Evolutionary conservation across 257 asterid species (phyloP).

Genomic region (Lycium barbarum): DNA sequence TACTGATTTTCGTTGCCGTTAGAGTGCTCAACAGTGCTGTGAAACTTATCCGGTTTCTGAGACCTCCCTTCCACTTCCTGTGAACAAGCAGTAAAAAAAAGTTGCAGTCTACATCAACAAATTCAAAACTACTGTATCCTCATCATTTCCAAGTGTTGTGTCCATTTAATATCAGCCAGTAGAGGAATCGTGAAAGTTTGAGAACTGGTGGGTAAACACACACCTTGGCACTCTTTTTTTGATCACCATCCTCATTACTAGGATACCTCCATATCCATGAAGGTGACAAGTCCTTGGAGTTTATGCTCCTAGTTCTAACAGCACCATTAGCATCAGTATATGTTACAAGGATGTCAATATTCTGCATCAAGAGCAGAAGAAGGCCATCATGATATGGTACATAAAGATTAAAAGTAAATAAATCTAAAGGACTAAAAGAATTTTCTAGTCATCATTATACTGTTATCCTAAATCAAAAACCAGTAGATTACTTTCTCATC

Average conservation of each 20-base stretch:
- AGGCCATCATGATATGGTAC: constrained; percentile 21
- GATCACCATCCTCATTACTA: constrained; percentile 49
- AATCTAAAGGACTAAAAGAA: constrained; percentile 15
- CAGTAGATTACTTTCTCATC: constrained; percentile 64
- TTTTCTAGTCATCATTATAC: constrained; percentile 14
- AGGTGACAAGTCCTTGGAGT: constrained; percentile 76
- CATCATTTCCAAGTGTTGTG: not conserved
- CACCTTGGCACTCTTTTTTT: constrained; percentile 55
- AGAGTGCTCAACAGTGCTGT: constrained; percentile 41
- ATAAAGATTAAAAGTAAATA: not conserved
- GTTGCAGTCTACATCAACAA: constrained; percentile 19
- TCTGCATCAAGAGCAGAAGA: constrained; percentile 62
- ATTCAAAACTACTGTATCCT: constrained; percentile 9
- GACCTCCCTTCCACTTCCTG: constrained; percentile 54
- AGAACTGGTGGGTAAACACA: not conserved
- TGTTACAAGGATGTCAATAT: constrained; percentile 76
- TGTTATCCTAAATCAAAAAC: constrained; percentile 35
- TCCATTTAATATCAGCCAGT: constrained; percentile 30
- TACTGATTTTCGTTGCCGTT: constrained; percentile 38
- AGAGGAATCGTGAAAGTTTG: constrained; percentile 30
- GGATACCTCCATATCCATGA: constrained; percentile 95
- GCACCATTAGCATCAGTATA: constrained; percentile 81
- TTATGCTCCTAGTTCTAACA: constrained; percentile 65
- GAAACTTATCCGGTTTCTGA: constrained; percentile 40
- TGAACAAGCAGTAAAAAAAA: constrained; percentile 31